phyloP scores from a whole-genome alignment of 345 rosid species.

The Toxicodendron radicans region DNA sequence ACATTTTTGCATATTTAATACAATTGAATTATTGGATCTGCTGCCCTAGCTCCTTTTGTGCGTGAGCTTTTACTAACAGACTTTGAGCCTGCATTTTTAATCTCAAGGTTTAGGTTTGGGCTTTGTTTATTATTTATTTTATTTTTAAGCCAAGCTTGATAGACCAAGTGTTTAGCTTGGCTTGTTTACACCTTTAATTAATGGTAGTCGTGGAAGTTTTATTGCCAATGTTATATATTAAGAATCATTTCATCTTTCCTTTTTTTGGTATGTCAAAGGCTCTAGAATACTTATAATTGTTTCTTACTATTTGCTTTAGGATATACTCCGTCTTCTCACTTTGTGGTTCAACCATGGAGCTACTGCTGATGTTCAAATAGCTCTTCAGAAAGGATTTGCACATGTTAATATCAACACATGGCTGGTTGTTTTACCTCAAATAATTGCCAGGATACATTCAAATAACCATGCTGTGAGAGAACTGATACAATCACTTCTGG shows the following conservation, averaged over 20 bases:
- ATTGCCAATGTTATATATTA: background rate
- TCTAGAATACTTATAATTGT: background rate
- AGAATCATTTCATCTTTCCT: background rate
- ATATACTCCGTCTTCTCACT: conserved; percentile 96
- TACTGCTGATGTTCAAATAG: conserved; percentile 83
- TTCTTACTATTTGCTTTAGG: conserved; percentile 50
- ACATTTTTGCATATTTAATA: too few species aligned
- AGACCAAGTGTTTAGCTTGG: background rate
- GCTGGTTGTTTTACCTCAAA: conserved; percentile 97
- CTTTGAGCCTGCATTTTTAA: too few species aligned
- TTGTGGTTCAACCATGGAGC: conserved; percentile 99
- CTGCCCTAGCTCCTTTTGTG: too few species aligned
- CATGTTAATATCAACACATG: conserved; percentile 95
- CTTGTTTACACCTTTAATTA: background rate
- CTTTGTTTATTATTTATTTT: too few species aligned
- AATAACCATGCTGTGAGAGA: conserved; percentile 92
- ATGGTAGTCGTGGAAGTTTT: background rate
- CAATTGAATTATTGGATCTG: too few species aligned
- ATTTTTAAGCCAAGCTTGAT: background rate
- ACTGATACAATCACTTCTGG: conserved; percentile 88
- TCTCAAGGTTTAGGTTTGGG: too few species aligned
- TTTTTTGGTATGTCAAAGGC: background rate
- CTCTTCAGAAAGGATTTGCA: conserved; percentile 76
- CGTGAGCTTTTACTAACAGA: too few species aligned
- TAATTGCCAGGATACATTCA: conserved; percentile 98